Conservation (phyloP, 1,139 yeast species). For the Magnusiomyces clavatus region DNA sequence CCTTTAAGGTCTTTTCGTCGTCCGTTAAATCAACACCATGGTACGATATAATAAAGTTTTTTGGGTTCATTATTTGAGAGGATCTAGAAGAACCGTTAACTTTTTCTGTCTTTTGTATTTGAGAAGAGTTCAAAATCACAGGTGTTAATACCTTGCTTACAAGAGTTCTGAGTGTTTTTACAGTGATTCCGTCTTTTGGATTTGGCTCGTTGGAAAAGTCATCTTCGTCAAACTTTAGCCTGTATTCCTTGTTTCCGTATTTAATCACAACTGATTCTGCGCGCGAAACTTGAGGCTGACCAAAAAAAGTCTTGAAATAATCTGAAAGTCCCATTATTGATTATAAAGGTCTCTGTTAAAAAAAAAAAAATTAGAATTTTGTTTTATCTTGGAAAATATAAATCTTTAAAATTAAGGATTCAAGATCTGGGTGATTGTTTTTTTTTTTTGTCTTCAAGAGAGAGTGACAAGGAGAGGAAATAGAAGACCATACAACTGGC, state of each 20-base stretch:
- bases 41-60: constrained; percentile 27
- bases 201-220: constrained; percentile 12
- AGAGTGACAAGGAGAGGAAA: no score
- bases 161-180: constrained; percentile 11
- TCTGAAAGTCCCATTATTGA: no score
- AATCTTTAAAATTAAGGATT: no score
- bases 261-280: neutral
- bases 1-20: constrained; percentile 3
- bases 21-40: constrained; percentile 31
- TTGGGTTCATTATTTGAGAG: constrained; percentile 10
- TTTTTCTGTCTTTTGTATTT: constrained; percentile 4
- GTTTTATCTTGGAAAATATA: no score
- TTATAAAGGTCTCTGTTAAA: no score
- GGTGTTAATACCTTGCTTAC: constrained; percentile 13
- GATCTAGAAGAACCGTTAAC: constrained; percentile 2
- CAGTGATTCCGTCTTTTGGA: constrained; percentile 13
- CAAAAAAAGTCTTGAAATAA: no score
- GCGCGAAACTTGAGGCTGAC: no score
- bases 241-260: constrained; percentile 10
- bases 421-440: no score
- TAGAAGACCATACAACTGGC: no score
- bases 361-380: no score
- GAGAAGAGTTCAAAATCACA: constrained; percentile 8
- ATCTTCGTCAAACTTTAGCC: constrained; percentile 11
- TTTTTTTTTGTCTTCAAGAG: no score